Percentiles rank a stretch among this genome's conserved stretches.
These are phyloP conservation scores for Cladophialophora psammophila DNA, from an alignment of 2,329 filamentous ascomycete species.

Conservation along the genomic window DNA sequence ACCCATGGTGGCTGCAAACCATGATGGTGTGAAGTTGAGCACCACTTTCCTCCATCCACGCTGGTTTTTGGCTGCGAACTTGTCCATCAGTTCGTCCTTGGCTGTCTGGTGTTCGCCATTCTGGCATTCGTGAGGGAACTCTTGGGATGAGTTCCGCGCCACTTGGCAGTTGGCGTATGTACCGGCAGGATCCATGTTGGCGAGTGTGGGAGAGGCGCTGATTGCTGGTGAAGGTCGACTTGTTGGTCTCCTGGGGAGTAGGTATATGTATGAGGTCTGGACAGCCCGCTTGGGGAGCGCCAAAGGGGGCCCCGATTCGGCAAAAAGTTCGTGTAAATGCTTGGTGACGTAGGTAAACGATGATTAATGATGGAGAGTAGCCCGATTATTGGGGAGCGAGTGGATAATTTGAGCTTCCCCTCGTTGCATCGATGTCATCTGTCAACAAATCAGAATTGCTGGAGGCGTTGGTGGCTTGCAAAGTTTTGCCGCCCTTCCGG, in stretches of 20 bases:
- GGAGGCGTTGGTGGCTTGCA: conserved; percentile 5
- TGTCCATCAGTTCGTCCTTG: conserved; percentile 20
- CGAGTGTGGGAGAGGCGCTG: neutral
- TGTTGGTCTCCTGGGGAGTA: neutral
- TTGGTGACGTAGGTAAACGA: neutral
- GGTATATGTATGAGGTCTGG: neutral
- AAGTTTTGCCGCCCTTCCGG: conserved; percentile 21
- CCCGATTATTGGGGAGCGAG: neutral
- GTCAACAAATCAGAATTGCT: neutral
- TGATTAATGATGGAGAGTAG: neutral
- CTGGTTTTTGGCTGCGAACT: conserved; percentile 45
- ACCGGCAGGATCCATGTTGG: conserved; percentile 23
- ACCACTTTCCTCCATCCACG: conserved; percentile 34
- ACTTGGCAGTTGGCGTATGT: conserved; percentile 26
- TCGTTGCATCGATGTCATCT: neutral
- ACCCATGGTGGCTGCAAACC: conserved; percentile 70
- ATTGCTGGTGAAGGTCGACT: neutral
- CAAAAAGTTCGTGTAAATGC: conserved; percentile 7
- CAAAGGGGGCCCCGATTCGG: neutral
- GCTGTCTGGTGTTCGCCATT: neutral
- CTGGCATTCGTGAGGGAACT: conserved; percentile 18
- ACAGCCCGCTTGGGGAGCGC: conserved; percentile 2
- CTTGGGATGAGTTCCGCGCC: neutral
- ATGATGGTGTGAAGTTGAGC: conserved; percentile 63
- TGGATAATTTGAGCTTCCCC: neutral